Conservation (phyloP, 2,329 filamentous ascomycete genomes). For the Neurospora sp. region DNA sequence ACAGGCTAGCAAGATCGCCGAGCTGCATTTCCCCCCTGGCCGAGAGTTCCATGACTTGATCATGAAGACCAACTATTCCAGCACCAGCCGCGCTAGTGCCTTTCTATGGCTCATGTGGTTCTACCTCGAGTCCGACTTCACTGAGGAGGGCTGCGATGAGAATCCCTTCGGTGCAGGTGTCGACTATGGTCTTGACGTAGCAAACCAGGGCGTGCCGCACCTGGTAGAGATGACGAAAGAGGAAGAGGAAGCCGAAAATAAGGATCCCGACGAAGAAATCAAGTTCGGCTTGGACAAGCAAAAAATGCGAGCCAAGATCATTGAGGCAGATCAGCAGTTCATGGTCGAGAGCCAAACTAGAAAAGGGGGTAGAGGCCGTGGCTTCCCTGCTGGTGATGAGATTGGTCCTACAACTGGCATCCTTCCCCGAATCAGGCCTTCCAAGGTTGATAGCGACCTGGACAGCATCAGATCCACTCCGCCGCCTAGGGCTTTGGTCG, state of each 20-base stretch:
- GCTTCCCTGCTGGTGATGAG: conserved; percentile 31
- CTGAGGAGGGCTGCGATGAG: conserved; percentile 71
- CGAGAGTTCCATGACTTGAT: conserved; percentile 94
- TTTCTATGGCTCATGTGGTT: conserved; percentile 99
- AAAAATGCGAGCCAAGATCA: conserved; percentile 62
- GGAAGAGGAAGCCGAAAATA: conserved; percentile 59
- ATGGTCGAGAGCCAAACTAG: conserved; percentile 52
- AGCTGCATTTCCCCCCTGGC: conserved; percentile 76
- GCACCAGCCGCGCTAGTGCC: conserved; percentile 70
- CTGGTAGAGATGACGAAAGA: conserved; percentile 57
- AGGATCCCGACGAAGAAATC: conserved; percentile 60
- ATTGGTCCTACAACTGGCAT: conserved; percentile 45
- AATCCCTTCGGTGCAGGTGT: conserved; percentile 80
- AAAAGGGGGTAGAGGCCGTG: conserved; percentile 28
- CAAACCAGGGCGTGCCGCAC: conserved; percentile 59
- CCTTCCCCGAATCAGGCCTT: conserved; percentile 52
- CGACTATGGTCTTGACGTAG: conserved; percentile 53
- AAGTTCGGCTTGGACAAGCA: conserved; percentile 65
- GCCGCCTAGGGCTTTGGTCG: conserved; percentile 30
- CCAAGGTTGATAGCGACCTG: conserved; percentile 48
- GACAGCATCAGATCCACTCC: conserved; percentile 44
- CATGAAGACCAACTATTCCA: conserved; percentile 79
- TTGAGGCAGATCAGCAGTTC: conserved; percentile 64
- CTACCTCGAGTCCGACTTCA: conserved; percentile 93
- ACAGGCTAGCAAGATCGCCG: conserved; percentile 82